These are phyloP conservation scores for Priceomyces haplophilus DNA, from an alignment of 805 yeast species.

Conservation along the genomic window DNA sequence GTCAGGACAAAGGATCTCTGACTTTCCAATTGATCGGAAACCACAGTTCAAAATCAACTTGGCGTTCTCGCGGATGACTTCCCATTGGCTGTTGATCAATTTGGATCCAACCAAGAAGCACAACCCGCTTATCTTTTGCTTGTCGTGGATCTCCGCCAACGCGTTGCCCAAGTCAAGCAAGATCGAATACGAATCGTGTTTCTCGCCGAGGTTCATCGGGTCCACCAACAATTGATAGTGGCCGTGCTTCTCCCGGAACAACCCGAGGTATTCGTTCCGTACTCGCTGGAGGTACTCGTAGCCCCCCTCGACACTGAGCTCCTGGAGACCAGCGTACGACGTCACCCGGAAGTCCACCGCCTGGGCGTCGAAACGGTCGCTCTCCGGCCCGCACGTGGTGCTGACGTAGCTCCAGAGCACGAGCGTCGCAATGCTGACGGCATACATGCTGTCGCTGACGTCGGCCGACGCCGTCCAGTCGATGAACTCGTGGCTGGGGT, in stretches of 20 bases:
- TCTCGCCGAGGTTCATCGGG: conserved; percentile 17
- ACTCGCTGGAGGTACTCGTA: conserved; percentile 34
- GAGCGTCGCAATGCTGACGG: conserved; percentile 34
- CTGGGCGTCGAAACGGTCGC: conserved; percentile 19
- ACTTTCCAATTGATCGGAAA: conserved; percentile 37
- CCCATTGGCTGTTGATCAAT: conserved; percentile 40
- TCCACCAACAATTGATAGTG: conserved; percentile 21
- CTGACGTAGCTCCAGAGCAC: conserved; percentile 41
- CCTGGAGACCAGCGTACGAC: conserved; percentile 23
- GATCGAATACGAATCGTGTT: conserved; percentile 23
- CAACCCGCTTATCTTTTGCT: conserved; percentile 40
- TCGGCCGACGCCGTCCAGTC: conserved; percentile 35
- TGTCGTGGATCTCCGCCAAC: conserved; percentile 29
- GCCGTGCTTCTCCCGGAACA: conserved; percentile 22
- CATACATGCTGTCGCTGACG: conserved; percentile 35
- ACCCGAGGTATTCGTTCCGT: conserved; percentile 30
- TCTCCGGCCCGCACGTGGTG: conserved; percentile 32
- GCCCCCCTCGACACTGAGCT: conserved; percentile 35
- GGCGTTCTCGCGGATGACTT: conserved; percentile 40
- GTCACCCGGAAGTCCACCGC: conserved; percentile 12
- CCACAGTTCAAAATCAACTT: conserved; percentile 42
- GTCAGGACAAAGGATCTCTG: conserved; percentile 30
- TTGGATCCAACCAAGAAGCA: conserved; percentile 40
- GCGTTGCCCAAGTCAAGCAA: conserved; percentile 32
- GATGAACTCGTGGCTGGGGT: conserved; percentile 9